Percentiles rank a stretch among this genome's conserved stretches.
These are phyloP conservation scores for Persicaria maculosa DNA, from an alignment of 148 eudicot genomes.

Conservation along the genomic window DNA sequence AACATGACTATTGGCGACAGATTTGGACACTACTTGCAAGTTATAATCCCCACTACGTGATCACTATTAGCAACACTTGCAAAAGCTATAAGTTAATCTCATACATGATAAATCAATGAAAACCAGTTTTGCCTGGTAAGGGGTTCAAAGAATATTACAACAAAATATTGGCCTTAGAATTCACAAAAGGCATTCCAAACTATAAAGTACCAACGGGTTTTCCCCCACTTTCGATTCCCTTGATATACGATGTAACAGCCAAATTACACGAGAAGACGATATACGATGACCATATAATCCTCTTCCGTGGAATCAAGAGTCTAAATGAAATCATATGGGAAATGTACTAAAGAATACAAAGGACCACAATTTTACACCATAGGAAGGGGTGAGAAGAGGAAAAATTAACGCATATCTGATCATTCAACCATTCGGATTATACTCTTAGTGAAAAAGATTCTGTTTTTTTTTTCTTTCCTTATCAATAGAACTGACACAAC, in stretches of 20 bases:
- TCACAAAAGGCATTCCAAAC: background rate
- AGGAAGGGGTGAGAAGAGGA: background rate
- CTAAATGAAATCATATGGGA: background rate
- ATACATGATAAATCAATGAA: background rate
- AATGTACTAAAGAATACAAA: background rate
- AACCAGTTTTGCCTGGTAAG: background rate
- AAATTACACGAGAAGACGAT: conserved; percentile 2
- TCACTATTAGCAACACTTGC: background rate
- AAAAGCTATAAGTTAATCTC: background rate
- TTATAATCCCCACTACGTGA: background rate
- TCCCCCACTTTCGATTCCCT: background rate
- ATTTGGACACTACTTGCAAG: background rate
- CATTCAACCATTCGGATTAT: conserved; percentile 1
- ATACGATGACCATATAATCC: background rate
- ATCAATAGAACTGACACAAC: background rate
- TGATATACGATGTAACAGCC: background rate
- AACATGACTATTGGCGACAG: too few species aligned
- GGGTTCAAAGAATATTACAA: conserved; percentile 13
- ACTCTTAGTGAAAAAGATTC: background rate
- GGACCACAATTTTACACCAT: conserved; percentile 9
- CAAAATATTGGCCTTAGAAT: background rate
- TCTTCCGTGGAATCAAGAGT: background rate
- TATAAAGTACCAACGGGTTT: background rate
- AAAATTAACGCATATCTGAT: background rate
- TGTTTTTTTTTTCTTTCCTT: background rate